These are phyloP conservation scores for Hymenoscyphus infarciens DNA, from an alignment of 2,329 filamentous ascomycete genomes.

Conservation along the genomic window DNA sequence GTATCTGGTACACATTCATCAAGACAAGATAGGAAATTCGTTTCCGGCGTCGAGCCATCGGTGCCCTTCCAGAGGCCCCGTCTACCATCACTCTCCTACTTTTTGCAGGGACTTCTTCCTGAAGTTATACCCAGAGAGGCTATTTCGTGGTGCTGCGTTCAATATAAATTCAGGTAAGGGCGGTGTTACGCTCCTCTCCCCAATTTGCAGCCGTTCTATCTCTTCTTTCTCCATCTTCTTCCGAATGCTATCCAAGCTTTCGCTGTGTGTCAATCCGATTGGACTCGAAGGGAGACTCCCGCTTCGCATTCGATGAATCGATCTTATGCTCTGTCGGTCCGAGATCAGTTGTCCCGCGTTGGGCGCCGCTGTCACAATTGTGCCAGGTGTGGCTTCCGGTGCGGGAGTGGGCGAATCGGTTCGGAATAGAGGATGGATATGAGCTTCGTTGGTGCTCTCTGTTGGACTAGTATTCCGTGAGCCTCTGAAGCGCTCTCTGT, in stretches of 20 bases:
- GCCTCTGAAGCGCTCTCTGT: constrained; percentile 18
- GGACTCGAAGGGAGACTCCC: constrained; percentile 51
- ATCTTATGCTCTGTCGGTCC: constrained; percentile 49
- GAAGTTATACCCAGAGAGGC: constrained; percentile 44
- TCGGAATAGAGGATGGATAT: constrained; percentile 76
- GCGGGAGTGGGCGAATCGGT: constrained; percentile 67
- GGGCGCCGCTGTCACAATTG: constrained; percentile 67
- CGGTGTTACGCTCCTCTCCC: constrained; percentile 52
- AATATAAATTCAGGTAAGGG: constrained; percentile 61
- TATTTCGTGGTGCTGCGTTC: constrained; percentile 49
- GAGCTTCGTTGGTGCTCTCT: constrained; percentile 50
- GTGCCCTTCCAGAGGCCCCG: constrained; percentile 19
- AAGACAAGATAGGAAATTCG: constrained; percentile 27
- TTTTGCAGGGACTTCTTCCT: constrained; percentile 29
- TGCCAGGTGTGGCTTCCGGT: constrained; percentile 63
- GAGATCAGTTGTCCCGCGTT: constrained; percentile 62
- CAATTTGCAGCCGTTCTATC: constrained; percentile 20
- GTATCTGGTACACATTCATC: constrained; percentile 28
- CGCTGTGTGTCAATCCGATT: constrained; percentile 49
- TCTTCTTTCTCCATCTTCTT: constrained; percentile 32
- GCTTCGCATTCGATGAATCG: constrained; percentile 52
- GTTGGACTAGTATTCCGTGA: constrained; percentile 30
- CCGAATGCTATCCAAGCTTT: constrained; percentile 45
- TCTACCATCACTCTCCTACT: constrained; percentile 26
- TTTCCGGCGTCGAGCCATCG: constrained; percentile 28